A percentile compares a stretch with the other conserved stretches of the same genome.
Conservation (phyloP, 148 eudicot species). For the Cornus suecica region DNA sequence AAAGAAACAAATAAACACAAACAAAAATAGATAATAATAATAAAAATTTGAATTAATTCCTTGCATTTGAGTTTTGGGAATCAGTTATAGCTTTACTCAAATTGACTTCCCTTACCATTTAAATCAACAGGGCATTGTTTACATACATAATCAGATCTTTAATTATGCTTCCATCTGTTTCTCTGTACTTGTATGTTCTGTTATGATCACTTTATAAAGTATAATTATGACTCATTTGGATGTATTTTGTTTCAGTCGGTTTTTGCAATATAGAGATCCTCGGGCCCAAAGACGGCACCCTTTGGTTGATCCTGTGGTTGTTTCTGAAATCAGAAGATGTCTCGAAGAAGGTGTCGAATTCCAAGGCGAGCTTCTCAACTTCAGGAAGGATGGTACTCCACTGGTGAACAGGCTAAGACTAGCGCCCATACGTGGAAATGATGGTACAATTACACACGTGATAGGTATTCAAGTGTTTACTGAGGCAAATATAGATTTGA, state of each 20-base stretch:
- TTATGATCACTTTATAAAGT: too few relatives aligned
- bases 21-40: too few relatives aligned
- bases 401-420: constrained; percentile 69
- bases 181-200: not conserved
- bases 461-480: constrained; percentile 79
- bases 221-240: not conserved
- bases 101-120: too few relatives aligned
- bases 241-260: constrained; percentile 58
- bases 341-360: constrained; percentile 73
- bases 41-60: too few relatives aligned
- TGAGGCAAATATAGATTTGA: constrained; percentile 69
- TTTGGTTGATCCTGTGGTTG: constrained; percentile 75
- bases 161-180: not conserved
- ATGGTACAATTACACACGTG: constrained; percentile 67
- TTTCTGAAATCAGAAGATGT: constrained; percentile 78
- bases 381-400: constrained; percentile 86
- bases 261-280: constrained; percentile 77
- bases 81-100: too few relatives aligned
- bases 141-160: not conserved
- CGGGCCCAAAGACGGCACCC: constrained; percentile 83
- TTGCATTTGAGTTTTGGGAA: too few relatives aligned
- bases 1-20: too few relatives aligned
- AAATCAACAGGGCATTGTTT: too few relatives aligned
- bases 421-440: constrained; percentile 65
- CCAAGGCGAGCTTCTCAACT: constrained; percentile 90